Percentiles rank a stretch among this genome's conserved stretches.
phyloP scores from a whole-genome alignment of 2,329 filamentous ascomycete species.

The Ophiostoma himal-ulmi region DNA sequence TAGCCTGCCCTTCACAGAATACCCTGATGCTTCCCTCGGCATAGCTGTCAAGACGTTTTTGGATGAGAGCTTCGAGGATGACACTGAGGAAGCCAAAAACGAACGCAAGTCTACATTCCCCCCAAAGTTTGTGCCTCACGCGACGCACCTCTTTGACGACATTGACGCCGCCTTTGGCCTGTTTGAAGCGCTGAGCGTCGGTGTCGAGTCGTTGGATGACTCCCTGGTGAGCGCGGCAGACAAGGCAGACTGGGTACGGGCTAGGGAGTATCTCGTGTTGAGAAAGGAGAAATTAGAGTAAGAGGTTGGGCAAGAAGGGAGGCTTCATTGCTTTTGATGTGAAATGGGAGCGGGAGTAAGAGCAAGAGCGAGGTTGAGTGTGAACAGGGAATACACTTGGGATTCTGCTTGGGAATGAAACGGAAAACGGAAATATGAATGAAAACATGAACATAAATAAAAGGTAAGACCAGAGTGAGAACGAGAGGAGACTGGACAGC shows the following conservation, averaged over 20 bases:
- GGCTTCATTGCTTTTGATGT: not conserved
- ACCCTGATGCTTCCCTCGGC: constrained; percentile 69
- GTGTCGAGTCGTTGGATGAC: constrained; percentile 49
- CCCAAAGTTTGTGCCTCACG: constrained; percentile 51
- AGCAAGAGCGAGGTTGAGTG: too few species aligned
- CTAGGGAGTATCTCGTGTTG: constrained; percentile 46
- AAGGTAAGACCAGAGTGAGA: not conserved
- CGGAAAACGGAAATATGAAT: not conserved
- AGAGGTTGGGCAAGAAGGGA: not conserved
- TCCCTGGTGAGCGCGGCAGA: constrained; percentile 44
- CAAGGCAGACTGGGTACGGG: constrained; percentile 50
- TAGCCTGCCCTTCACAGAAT: constrained; percentile 27
- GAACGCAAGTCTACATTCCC: constrained; percentile 47
- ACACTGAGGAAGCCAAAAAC: constrained; percentile 41
- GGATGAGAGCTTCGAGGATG: constrained; percentile 52
- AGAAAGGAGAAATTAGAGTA: not conserved
- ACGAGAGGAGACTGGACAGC: too few species aligned
- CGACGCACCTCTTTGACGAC: constrained; percentile 54
- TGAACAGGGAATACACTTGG: too few species aligned
- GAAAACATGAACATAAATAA: not conserved
- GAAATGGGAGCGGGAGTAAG: too few species aligned
- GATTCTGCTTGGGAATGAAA: not conserved
- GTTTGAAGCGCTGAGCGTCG: constrained; percentile 52
- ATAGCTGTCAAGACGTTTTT: constrained; percentile 75
- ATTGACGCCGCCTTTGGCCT: constrained; percentile 53